These are phyloP conservation scores for Samsoniella hepiali DNA, from an alignment of 2,329 filamentous ascomycete species.

Conservation along the genomic window DNA sequence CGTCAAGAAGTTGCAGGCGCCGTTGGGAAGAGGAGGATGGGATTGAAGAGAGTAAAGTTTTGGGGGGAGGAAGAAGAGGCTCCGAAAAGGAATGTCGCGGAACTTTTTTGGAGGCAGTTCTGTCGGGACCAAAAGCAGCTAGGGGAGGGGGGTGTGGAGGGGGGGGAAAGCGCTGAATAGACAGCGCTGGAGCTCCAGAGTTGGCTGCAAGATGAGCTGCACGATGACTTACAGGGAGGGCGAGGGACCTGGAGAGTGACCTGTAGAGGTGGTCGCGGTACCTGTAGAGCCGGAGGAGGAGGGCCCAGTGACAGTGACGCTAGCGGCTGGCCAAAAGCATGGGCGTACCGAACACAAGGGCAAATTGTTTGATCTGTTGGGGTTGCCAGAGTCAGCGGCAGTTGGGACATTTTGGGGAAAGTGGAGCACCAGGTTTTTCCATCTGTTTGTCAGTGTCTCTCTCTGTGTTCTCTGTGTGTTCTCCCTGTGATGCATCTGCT, in stretches of 20 bases:
- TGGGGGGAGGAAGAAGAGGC: not conserved
- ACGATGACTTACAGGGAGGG: not conserved
- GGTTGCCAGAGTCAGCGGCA: conserved; percentile 11
- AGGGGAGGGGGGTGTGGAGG: not conserved
- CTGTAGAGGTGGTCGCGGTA: not conserved
- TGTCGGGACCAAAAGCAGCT: not conserved
- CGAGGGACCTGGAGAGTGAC: not conserved
- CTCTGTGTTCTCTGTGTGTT: not conserved
- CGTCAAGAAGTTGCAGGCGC: conserved; percentile 1
- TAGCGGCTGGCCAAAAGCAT: conserved; percentile 11
- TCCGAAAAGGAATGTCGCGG: not conserved
- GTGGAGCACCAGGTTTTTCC: conserved; percentile 4
- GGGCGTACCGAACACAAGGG: not conserved
- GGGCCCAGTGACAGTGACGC: not conserved
- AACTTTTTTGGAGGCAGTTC: conserved; percentile 4
- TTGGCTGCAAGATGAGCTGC: too few relatives aligned
- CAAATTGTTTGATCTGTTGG: conserved; percentile 15
- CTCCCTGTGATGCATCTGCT: not conserved
- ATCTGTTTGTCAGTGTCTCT: not conserved
- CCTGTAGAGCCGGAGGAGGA: not conserved
- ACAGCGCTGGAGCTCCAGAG: not conserved
- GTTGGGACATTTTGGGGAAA: conserved; percentile 13
- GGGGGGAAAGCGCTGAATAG: not conserved
- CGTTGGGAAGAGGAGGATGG: conserved; percentile 4
- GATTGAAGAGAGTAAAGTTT: not conserved